A percentile compares a stretch with the other conserved stretches of the same genome.
These are phyloP conservation scores for Blastomyces gilchristii DNA, from an alignment of 2,329 filamentous ascomycete species.

Conservation along the genomic window DNA sequence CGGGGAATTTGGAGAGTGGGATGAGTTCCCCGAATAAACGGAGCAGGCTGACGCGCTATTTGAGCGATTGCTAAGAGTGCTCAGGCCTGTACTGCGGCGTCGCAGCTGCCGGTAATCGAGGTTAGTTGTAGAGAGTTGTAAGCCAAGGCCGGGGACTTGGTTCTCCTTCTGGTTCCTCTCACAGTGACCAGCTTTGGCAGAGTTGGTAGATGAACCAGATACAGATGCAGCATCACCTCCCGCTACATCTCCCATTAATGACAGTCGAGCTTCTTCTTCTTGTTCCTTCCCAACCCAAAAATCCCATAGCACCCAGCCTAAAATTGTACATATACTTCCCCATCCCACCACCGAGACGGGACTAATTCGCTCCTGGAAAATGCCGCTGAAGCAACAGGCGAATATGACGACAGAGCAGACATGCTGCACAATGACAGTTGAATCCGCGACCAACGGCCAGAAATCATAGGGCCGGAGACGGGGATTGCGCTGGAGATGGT, in stretches of 20 bases:
- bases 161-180: slow-evolving; percentile 17
- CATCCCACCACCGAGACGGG: slow-evolving; percentile 81
- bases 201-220: slow-evolving; percentile 15
- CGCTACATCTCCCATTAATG: slow-evolving; percentile 21
- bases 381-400: slow-evolving; percentile 83
- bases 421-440: slow-evolving; percentile 93
- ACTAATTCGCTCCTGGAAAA: slow-evolving; percentile 76
- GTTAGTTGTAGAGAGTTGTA: slow-evolving; percentile 32
- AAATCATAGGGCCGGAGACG: slow-evolving; percentile 93
- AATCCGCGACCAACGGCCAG: slow-evolving; percentile 91
- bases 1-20: slow-evolving; percentile 22
- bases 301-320: slow-evolving; percentile 88
- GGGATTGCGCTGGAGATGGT: slow-evolving; percentile 89
- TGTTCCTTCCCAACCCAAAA: slow-evolving; percentile 72
- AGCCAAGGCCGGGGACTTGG: slow-evolving; percentile 34
- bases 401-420: slow-evolving; percentile 93
- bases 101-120: slow-evolving; percentile 23
- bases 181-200: slow-evolving; percentile 21
- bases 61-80: slow-evolving; percentile 38
- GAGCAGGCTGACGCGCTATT: slow-evolving; percentile 49
- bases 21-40: slow-evolving; percentile 38
- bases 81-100: slow-evolving; percentile 22
- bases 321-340: slow-evolving; percentile 69
- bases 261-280: slow-evolving; percentile 33
- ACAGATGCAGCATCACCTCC: slow-evolving; percentile 16